These are phyloP conservation scores for Phytophthora uliginosa DNA, from an alignment of 352 stramenopile species.

Conservation along the genomic window DNA sequence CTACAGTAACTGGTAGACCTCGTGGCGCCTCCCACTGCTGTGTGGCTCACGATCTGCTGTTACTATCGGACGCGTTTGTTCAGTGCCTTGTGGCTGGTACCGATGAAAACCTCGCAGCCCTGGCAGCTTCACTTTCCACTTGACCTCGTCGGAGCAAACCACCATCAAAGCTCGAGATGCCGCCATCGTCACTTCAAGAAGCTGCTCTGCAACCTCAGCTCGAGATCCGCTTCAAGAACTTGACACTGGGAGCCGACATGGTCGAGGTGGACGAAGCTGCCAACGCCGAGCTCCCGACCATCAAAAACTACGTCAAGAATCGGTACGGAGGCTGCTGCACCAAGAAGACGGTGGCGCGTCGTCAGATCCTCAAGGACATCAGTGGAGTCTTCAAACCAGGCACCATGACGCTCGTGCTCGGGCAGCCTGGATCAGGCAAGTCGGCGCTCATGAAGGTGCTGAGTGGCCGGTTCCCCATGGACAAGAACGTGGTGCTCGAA, in stretches of 20 bases:
- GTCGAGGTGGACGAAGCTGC: conserved; percentile 6
- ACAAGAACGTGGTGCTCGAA: conserved; percentile 33
- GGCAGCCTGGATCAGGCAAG: conserved; percentile 28
- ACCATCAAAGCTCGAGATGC: neutral
- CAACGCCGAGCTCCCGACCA: too few relatives aligned
- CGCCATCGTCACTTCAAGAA: too few relatives aligned
- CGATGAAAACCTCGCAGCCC: neutral
- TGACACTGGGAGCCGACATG: conserved; percentile 37
- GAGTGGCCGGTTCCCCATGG: conserved; percentile 35
- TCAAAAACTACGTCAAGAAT: too few relatives aligned
- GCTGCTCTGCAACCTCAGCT: conserved; percentile 5
- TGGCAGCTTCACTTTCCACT: conserved; percentile 14
- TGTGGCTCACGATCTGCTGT: neutral
- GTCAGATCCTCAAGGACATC: conserved; percentile 26
- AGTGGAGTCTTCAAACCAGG: conserved; percentile 44
- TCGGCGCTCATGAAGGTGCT: conserved; percentile 40
- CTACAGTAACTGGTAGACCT: too few relatives aligned
- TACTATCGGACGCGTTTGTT: neutral
- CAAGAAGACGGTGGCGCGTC: conserved; percentile 27
- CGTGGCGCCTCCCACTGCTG: neutral
- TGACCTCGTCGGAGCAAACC: conserved; percentile 1
- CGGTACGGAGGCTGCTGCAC: conserved; percentile 20
- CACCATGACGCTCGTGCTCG: conserved; percentile 30
- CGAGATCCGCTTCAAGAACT: conserved; percentile 35
- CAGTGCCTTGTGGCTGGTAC: neutral